Percentiles rank a stretch among this genome's conserved stretches.
Conservation (phyloP, 345 rosid genomes). For the Euphorbia peplus region DNA sequence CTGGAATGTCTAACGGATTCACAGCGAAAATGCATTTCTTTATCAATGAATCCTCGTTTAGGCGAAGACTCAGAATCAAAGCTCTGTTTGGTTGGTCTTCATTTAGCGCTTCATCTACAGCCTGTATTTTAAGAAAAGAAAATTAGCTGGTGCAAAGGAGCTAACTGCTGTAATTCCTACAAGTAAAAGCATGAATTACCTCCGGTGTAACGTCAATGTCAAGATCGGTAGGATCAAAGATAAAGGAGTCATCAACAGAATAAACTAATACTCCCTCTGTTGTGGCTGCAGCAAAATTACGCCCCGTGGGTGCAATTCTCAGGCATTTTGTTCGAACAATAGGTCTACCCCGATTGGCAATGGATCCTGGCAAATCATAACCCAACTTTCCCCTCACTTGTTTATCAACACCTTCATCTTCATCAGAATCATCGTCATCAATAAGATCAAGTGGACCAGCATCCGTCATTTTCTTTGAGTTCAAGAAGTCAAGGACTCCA, state of each 20-base stretch:
- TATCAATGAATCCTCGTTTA: slow-evolving; percentile 77
- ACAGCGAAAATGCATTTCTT: slow-evolving; percentile 80
- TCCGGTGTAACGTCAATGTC: slow-evolving; percentile 96
- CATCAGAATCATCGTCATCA: slow-evolving; percentile 77
- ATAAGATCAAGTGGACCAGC: slow-evolving; percentile 93
- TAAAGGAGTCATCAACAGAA: slow-evolving; percentile 85
- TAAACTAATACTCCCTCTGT: slow-evolving; percentile 90
- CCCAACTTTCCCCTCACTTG: slow-evolving; percentile 74
- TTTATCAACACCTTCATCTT: slow-evolving; percentile 76
- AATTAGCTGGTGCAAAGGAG: not conserved
- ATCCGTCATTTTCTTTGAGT: slow-evolving; percentile 94
- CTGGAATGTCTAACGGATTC: slow-evolving; percentile 58
- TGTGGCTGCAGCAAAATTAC: slow-evolving; percentile 90
- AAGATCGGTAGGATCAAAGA: slow-evolving; percentile 96
- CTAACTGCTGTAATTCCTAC: not conserved
- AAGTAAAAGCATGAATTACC: slow-evolving; percentile 37
- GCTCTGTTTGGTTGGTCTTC: slow-evolving; percentile 71
- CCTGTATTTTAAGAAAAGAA: slow-evolving; percentile 39
- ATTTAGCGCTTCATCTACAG: slow-evolving; percentile 65
- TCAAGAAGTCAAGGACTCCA: slow-evolving; percentile 90
- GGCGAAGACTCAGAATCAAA: slow-evolving; percentile 77
- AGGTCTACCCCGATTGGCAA: slow-evolving; percentile 80
- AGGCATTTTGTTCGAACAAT: slow-evolving; percentile 73
- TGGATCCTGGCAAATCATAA: slow-evolving; percentile 83
- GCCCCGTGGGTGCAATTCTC: slow-evolving; percentile 91